Conservation (phyloP, 129 eudicot species). For the Pulicaria dysenterica region DNA sequence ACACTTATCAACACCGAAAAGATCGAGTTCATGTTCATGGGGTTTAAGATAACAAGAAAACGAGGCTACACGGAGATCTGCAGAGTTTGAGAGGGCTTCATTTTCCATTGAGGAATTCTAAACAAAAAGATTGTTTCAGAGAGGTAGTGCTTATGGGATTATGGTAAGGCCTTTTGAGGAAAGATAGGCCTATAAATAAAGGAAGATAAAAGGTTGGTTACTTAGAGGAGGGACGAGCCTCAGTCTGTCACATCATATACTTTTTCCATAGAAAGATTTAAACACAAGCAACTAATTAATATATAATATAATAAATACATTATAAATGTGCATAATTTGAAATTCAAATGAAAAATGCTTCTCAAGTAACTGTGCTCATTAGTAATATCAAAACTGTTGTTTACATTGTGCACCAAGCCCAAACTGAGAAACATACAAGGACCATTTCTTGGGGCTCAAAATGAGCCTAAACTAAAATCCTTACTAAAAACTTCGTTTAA, state of each 20-base stretch:
- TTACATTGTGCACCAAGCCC: slow-evolving; percentile 29
- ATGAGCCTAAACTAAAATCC: too few species aligned
- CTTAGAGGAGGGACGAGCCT: slow-evolving; percentile 21
- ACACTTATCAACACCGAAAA: background rate
- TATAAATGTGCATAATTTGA: slow-evolving; percentile 14
- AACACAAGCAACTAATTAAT: slow-evolving; percentile 13
- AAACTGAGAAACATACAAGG: slow-evolving; percentile 7
- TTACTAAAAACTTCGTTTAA: background rate
- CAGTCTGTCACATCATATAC: slow-evolving; percentile 29
- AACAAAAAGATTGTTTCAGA: background rate
- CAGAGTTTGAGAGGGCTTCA: slow-evolving; percentile 23
- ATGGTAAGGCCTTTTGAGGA: slow-evolving; percentile 21
- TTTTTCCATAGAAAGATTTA: slow-evolving; percentile 7
- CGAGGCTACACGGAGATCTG: slow-evolving; percentile 51
- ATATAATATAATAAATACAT: slow-evolving; percentile 17
- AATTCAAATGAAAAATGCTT: background rate
- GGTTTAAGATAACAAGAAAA: slow-evolving; percentile 60
- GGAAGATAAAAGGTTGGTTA: slow-evolving; percentile 3
- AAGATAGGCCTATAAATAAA: slow-evolving; percentile 27
- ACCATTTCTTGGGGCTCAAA: too few species aligned
- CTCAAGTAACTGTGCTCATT: slow-evolving; percentile 8
- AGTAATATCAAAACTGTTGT: slow-evolving; percentile 22
- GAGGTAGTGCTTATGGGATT: background rate
- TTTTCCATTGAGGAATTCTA: slow-evolving; percentile 23
- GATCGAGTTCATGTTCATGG: slow-evolving; percentile 20